Evolutionary conservation across 768 basidiomycete species (phyloP).

Genomic region (Xerocomellus chrysenteron): DNA sequence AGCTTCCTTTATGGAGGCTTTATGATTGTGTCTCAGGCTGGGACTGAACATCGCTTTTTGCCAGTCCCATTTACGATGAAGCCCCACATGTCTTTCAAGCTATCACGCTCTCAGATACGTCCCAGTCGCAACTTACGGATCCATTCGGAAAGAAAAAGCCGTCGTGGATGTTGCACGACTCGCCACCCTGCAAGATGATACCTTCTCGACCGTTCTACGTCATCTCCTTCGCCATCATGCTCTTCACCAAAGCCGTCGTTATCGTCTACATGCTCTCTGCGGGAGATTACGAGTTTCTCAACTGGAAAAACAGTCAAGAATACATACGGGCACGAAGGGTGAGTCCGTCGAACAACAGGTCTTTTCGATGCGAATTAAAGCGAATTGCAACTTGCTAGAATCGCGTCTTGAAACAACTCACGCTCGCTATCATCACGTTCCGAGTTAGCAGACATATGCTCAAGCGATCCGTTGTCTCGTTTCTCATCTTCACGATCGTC

Average conservation of each 20-base stretch:
- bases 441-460: conserved; percentile 29
- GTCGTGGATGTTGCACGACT: not conserved
- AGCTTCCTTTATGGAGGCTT: not conserved
- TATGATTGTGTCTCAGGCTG: conserved; percentile 5
- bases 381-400: conserved; percentile 5
- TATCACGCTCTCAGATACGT: not conserved
- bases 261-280: conserved; percentile 21
- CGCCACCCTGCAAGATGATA: conserved; percentile 15
- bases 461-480: conserved; percentile 29
- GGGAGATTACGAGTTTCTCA: conserved; percentile 16
- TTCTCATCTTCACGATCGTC: conserved; percentile 32
- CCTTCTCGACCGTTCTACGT: conserved; percentile 11
- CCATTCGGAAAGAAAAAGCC: not conserved
- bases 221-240: conserved; percentile 15
- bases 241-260: conserved; percentile 21
- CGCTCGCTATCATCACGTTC: conserved; percentile 27
- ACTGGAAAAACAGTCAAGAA: conserved; percentile 17
- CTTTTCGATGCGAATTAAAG: not conserved
- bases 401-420: conserved; percentile 24
- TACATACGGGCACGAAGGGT: conserved; percentile 22
- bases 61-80: conserved; percentile 4
- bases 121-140: not conserved
- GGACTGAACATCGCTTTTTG: not conserved
- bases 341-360: not conserved
- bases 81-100: not conserved